These are phyloP conservation scores for Tetrapisispora iriomotensis DNA, from an alignment of 805 yeast genomes.

Conservation along the genomic window DNA sequence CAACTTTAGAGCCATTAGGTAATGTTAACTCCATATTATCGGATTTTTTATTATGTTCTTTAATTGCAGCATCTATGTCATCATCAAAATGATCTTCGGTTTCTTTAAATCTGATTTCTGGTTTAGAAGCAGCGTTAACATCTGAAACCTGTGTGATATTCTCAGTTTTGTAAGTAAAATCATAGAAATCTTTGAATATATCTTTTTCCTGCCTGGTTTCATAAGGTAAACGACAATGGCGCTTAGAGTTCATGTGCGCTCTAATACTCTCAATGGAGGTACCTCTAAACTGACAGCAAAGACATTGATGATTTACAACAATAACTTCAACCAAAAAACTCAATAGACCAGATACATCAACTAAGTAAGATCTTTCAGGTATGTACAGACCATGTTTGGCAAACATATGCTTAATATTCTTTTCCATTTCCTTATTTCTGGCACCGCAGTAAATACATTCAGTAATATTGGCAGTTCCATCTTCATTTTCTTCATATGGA, in stretches of 20 bases:
- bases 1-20: conserved; percentile 70
- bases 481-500: conserved; percentile 18
- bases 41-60: conserved; percentile 20
- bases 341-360: conserved; percentile 64
- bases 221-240: conserved; percentile 84
- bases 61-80: conserved; percentile 17
- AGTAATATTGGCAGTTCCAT: conserved; percentile 27
- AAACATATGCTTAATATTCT: conserved; percentile 67
- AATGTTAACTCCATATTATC: conserved; percentile 49
- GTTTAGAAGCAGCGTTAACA: not conserved
- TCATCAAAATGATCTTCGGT: conserved; percentile 24
- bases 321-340: conserved; percentile 68
- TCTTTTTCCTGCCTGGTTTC: conserved; percentile 70
- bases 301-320: conserved; percentile 74
- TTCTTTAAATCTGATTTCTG: conserved; percentile 6
- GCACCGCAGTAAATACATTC: conserved; percentile 51
- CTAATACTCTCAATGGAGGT: conserved; percentile 73
- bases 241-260: conserved; percentile 76
- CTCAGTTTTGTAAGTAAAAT: conserved; percentile 59
- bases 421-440: conserved; percentile 43
- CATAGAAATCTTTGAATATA: conserved; percentile 73
- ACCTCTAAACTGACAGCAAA: conserved; percentile 81
- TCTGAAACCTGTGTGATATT: conserved; percentile 13
- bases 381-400: conserved; percentile 73
- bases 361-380: conserved; percentile 68